These are phyloP conservation scores for sorghum (Sorghum bicolor) DNA, from an alignment of 176 grass and related monocot species.

Conservation along the genomic window Sorghum_bicolor_NCBIv3 NC_012878.2:2748001-2748500, in stretches of 20 bases:
- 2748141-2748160: too few species aligned
- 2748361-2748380: neutral
- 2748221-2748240: neutral
- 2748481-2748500: conserved; percentile 35
- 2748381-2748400: neutral
- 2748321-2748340: neutral
- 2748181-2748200: neutral
- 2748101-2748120: too few species aligned
- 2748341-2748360: neutral
- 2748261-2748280: neutral
- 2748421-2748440: neutral
- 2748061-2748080: too few species aligned
- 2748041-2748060: too few species aligned
- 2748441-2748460: neutral
- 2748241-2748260: conserved; percentile 11
- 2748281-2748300: neutral
- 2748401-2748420: neutral
- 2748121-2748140: too few species aligned
- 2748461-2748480: neutral
- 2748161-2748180: neutral
- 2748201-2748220: neutral
- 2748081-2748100: too few species aligned
- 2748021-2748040: neutral
- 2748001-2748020: neutral
- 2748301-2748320: neutral